Conservation (phyloP, 331 rosid species). For the Spiraea crenata region DNA sequence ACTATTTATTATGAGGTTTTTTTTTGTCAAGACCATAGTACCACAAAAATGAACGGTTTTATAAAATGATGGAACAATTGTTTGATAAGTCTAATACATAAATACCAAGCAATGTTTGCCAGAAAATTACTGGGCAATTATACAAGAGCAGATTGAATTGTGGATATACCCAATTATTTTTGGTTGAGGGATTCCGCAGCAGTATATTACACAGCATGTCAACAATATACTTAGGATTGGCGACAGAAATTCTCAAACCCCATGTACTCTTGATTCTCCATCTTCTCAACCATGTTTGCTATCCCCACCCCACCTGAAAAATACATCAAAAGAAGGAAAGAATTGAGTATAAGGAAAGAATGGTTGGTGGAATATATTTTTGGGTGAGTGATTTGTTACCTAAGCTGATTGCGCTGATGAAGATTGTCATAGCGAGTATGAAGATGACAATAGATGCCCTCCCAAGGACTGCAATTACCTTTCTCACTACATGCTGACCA, state of each 20-base stretch:
- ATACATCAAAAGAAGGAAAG: not conserved
- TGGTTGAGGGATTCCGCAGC: slow-evolving; percentile 16
- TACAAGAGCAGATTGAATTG: slow-evolving; percentile 13
- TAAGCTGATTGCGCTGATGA: slow-evolving; percentile 73
- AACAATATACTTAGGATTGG: slow-evolving; percentile 24
- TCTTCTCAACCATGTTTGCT: slow-evolving; percentile 64
- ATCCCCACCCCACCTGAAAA: slow-evolving; percentile 73
- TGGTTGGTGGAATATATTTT: not conserved
- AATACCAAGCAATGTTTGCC: slow-evolving; percentile 20
- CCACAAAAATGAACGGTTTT: not conserved
- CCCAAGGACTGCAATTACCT: slow-evolving; percentile 55
- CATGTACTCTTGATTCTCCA: slow-evolving; percentile 71
- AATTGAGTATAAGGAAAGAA: not conserved
- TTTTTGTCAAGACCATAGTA: no score
- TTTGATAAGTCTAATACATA: not conserved
- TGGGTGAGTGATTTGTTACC: slow-evolving; percentile 33
- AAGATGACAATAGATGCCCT: slow-evolving; percentile 75
- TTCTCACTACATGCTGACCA: slow-evolving; percentile 78
- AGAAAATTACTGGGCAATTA: slow-evolving; percentile 29
- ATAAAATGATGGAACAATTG: not conserved
- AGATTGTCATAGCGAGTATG: slow-evolving; percentile 66
- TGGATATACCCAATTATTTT: slow-evolving; percentile 18
- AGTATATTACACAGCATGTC: not conserved
- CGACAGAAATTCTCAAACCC: slow-evolving; percentile 62
- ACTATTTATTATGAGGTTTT: no score